These are phyloP conservation scores for Papiliotrema fonsecae DNA, from an alignment of 1,284 basidiomycete species.

Conservation along the genomic window DNA sequence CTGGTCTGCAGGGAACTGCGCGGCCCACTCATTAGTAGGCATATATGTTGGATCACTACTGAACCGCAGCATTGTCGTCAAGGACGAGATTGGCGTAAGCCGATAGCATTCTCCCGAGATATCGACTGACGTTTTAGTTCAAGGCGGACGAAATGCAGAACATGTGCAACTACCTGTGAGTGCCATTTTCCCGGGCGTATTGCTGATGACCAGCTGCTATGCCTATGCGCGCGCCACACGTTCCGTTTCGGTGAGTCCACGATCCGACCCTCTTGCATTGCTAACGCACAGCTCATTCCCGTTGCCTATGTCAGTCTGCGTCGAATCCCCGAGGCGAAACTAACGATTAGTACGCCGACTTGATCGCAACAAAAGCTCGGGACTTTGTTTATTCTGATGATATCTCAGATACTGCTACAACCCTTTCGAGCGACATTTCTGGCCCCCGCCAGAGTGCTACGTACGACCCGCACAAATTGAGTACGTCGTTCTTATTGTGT, in stretches of 20 bases:
- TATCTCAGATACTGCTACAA: constrained; percentile 6
- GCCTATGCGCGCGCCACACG: constrained; percentile 49
- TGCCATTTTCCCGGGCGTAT: background rate
- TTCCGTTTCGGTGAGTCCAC: constrained; percentile 43
- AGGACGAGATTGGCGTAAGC: constrained; percentile 30
- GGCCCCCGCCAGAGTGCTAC: constrained; percentile 6
- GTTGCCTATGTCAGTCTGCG: constrained; percentile 45
- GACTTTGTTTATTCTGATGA: constrained; percentile 36
- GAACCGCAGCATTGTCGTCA: constrained; percentile 25
- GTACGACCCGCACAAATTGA: constrained; percentile 17
- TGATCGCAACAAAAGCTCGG: constrained; percentile 47
- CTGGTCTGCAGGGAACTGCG: constrained; percentile 46
- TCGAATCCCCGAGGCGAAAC: constrained; percentile 6
- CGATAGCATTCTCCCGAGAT: background rate
- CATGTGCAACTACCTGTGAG: constrained; percentile 41
- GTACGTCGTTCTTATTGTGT: background rate
- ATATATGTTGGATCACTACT: constrained; percentile 7
- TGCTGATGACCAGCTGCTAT: constrained; percentile 29
- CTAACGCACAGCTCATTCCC: constrained; percentile 31
- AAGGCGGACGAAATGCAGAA: constrained; percentile 41
- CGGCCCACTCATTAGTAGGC: constrained; percentile 48
- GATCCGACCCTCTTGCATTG: too few species aligned
- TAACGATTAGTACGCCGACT: too few species aligned
- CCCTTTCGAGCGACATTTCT: constrained; percentile 5
- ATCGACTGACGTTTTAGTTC: constrained; percentile 32